These are phyloP conservation scores for Podospora comata DNA, from an alignment of 495 filamentous ascomycete species.

Conservation along the genomic window DNA sequence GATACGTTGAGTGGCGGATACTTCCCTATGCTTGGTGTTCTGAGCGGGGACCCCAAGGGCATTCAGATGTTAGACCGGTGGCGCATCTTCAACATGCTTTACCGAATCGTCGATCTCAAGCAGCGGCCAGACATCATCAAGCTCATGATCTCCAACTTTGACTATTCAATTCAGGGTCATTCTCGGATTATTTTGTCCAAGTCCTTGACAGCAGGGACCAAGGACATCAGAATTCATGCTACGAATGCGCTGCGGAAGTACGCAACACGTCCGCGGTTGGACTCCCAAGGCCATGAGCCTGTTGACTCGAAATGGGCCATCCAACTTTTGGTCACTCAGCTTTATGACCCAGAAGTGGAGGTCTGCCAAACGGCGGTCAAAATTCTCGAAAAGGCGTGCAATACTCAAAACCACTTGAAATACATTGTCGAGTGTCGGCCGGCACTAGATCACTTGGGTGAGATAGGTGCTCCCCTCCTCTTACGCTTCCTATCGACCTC, in stretches of 20 bases:
- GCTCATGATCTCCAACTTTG: slow-evolving; percentile 81
- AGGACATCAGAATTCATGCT: slow-evolving; percentile 83
- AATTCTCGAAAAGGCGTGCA: slow-evolving; percentile 96
- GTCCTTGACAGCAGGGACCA: slow-evolving; percentile 84
- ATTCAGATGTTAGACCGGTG: slow-evolving; percentile 90
- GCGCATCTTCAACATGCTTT: slow-evolving; percentile 99
- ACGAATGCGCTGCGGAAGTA: slow-evolving; percentile 83
- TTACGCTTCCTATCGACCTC: slow-evolving; percentile 92
- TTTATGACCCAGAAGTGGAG: slow-evolving; percentile 95
- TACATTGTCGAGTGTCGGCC: slow-evolving; percentile 95
- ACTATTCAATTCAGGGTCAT: slow-evolving; percentile 82
- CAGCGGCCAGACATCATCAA: slow-evolving; percentile 88
- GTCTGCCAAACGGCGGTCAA: slow-evolving; percentile 95
- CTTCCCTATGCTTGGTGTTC: slow-evolving; percentile 82
- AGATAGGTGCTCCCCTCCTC: slow-evolving; percentile 91
- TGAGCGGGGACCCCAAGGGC: slow-evolving; percentile 77
- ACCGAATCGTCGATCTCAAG: slow-evolving; percentile 89
- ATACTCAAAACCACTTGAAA: slow-evolving; percentile 80
- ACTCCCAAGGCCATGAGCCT: slow-evolving; percentile 35
- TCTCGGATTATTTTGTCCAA: slow-evolving; percentile 90
- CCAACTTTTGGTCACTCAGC: slow-evolving; percentile 87
- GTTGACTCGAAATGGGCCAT: slow-evolving; percentile 86
- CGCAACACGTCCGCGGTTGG: slow-evolving; percentile 52
- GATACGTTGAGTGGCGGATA: slow-evolving; percentile 88
- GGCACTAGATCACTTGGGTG: slow-evolving; percentile 92